These are phyloP conservation scores for Apiospora sp. DNA, from an alignment of 2,329 filamentous ascomycete genomes.

Conservation along the genomic window DNA sequence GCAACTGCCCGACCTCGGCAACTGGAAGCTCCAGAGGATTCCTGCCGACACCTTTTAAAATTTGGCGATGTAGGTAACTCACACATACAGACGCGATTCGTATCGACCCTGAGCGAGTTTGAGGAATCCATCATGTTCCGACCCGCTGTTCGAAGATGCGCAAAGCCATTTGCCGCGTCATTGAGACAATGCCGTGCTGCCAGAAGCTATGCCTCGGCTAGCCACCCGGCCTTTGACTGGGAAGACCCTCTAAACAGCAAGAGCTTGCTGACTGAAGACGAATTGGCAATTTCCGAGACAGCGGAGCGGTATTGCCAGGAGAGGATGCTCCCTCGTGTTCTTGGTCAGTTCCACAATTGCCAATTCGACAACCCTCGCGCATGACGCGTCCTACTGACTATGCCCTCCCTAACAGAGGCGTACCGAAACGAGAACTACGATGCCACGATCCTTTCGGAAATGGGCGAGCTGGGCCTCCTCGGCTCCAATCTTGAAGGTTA, in stretches of 20 bases:
- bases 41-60: not conserved
- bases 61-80: not conserved
- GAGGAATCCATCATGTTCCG: conserved; percentile 12
- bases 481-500: conserved; percentile 89
- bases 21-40: not conserved
- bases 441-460: conserved; percentile 83
- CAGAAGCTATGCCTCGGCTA: conserved; percentile 40
- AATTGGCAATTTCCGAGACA: conserved; percentile 87
- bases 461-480: conserved; percentile 90
- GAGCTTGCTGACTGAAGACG: conserved; percentile 86
- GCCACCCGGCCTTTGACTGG: conserved; percentile 77
- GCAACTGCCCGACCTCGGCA: conserved; percentile 15
- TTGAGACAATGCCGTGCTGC: conserved; percentile 8
- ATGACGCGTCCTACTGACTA: conserved; percentile 1
- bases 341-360: conserved; percentile 67
- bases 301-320: conserved; percentile 96
- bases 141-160: conserved; percentile 17
- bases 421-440: conserved; percentile 88
- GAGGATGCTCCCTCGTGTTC: conserved; percentile 80
- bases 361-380: conserved; percentile 23
- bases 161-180: conserved; percentile 5
- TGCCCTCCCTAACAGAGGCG: conserved; percentile 37
- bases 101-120: not conserved
- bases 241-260: conserved; percentile 82
- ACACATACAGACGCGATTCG: not conserved